phyloP scores from a whole-genome alignment of 129 eudicot species.

The Tanacetum coccineum region DNA sequence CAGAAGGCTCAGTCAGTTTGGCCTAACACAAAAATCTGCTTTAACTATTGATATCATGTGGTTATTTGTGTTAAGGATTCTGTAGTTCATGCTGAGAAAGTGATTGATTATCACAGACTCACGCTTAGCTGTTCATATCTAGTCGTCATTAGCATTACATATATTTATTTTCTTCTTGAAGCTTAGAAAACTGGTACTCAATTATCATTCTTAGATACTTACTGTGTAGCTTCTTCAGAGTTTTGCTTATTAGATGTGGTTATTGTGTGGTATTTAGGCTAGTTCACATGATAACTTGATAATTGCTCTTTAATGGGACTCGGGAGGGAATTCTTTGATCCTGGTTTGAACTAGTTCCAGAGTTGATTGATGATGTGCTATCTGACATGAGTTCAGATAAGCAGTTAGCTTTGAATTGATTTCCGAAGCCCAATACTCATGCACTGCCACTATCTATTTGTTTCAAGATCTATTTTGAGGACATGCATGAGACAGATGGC shows the following conservation, averaged over 20 bases:
- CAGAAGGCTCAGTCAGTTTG: too few relatives aligned
- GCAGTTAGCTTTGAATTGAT: too few relatives aligned
- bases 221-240: slow-evolving; percentile 7
- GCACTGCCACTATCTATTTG: too few relatives aligned
- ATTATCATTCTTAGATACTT: not conserved
- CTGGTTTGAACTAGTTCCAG: too few relatives aligned
- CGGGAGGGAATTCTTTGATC: too few relatives aligned
- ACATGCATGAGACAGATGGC: too few relatives aligned
- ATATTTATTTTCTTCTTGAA: not conserved
- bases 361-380: too few relatives aligned
- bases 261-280: slow-evolving; percentile 3
- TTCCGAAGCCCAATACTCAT: too few relatives aligned
- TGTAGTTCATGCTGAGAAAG: slow-evolving; percentile 10
- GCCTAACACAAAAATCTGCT: too few relatives aligned
- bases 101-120: slow-evolving; percentile 4
- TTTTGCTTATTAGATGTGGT: not conserved
- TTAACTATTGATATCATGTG: not conserved
- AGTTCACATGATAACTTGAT: not conserved
- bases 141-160: not conserved
- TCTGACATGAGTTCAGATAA: too few relatives aligned
- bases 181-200: too few relatives aligned
- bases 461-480: too few relatives aligned
- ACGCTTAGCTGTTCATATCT: not conserved
- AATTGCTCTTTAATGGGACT: not conserved
- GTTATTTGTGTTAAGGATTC: not conserved